Conservation (phyloP, 2,329 filamentous ascomycete genomes). For the Sporothrix dimorphospora region DNA sequence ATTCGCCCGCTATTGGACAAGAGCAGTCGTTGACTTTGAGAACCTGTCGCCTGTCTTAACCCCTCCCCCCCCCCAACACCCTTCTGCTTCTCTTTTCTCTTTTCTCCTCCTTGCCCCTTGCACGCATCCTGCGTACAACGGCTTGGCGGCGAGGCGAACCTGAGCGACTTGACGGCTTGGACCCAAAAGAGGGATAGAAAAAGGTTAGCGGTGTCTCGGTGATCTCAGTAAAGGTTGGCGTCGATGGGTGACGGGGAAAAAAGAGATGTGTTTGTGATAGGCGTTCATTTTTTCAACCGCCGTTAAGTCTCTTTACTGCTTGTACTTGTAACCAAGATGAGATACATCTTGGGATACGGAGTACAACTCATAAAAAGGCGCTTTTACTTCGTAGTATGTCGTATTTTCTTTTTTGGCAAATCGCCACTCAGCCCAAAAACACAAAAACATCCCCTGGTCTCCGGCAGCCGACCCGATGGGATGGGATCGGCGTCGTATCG, state of each 20-base stretch:
- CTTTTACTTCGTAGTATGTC: not conserved
- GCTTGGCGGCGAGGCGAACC: not conserved
- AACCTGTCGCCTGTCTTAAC: too few relatives aligned
- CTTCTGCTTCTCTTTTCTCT: not conserved
- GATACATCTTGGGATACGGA: not conserved
- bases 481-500: not conserved
- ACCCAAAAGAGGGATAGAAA: too few relatives aligned
- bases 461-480: not conserved
- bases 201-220: too few relatives aligned
- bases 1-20: not conserved
- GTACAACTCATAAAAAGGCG: not conserved
- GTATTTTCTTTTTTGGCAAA: not conserved
- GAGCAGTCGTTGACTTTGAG: not conserved
- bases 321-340: not conserved
- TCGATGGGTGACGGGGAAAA: not conserved
- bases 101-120: constrained; percentile 12
- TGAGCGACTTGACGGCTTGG: not conserved
- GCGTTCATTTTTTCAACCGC: not conserved
- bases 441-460: not conserved
- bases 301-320: not conserved
- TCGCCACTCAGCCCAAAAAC: not conserved
- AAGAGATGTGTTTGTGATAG: not conserved
- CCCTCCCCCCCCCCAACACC: too few relatives aligned
- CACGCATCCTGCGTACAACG: not conserved
- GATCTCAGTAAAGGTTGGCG: not conserved